A percentile compares a stretch with the other conserved stretches of the same genome.
Conservation (phyloP, 2,329 filamentous ascomycete genomes). For the Trichothecium roseum region DNA sequence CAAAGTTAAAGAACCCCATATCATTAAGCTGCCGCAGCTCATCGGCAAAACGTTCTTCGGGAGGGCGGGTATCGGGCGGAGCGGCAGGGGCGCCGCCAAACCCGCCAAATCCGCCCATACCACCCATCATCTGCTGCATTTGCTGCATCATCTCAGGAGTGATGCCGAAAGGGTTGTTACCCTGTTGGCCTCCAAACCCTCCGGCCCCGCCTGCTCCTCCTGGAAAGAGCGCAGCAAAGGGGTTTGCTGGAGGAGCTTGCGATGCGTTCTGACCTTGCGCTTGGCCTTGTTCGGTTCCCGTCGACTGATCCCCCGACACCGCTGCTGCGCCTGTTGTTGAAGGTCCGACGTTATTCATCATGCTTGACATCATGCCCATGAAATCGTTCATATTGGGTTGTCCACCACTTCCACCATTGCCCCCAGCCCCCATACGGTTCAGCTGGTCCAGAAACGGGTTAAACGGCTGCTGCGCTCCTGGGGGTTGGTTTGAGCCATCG, state of each 20-base stretch:
- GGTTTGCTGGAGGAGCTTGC: conserved; percentile 39
- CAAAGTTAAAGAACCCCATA: conserved; percentile 98
- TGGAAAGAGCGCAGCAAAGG: conserved; percentile 57
- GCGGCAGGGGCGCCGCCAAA: conserved; percentile 30
- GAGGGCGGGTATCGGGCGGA: conserved; percentile 73
- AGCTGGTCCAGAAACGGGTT: conserved; percentile 22
- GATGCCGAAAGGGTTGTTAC: conserved; percentile 31
- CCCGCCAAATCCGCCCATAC: conserved; percentile 25
- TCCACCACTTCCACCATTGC: no score
- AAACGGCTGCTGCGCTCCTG: conserved; percentile 29
- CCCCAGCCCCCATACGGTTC: no score
- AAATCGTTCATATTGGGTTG: no score
- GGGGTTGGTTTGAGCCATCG: no score
- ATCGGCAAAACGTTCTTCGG: conserved; percentile 85
- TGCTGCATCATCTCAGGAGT: conserved; percentile 46
- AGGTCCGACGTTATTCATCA: no score
- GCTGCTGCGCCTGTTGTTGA: conserved; percentile 1
- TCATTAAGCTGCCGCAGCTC: conserved; percentile 92
- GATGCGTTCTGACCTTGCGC: neutral
- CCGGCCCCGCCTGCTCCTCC: conserved; percentile 22
- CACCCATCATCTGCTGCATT: conserved; percentile 43
- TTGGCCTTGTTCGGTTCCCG: conserved; percentile 6
- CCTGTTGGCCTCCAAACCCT: conserved; percentile 4
- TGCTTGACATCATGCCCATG: no score
- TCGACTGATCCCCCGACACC: conserved; percentile 9